phyloP scores from a whole-genome alignment of 257 asterid genomes.

The Ilex aquifolium region DNA sequence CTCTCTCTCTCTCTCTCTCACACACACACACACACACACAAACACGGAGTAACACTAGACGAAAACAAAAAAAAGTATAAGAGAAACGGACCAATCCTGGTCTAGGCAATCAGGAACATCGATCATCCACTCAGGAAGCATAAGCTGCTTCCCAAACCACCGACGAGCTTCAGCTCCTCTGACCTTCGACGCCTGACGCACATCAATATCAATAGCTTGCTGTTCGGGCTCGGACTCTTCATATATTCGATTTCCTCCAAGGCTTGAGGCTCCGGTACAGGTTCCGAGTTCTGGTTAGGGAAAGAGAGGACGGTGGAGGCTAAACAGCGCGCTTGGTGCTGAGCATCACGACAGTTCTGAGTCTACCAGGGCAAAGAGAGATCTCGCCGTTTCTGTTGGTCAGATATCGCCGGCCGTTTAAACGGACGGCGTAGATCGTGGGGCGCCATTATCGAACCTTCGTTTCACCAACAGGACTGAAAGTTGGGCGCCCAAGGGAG shows the following conservation, averaged over 20 bases:
- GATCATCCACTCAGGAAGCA: slow-evolving; percentile 98
- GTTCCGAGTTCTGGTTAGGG: background rate
- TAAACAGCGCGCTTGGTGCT: slow-evolving; percentile 75
- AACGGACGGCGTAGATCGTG: slow-evolving; percentile 79
- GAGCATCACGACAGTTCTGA: slow-evolving; percentile 79
- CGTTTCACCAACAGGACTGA: too few species aligned
- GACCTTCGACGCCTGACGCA: slow-evolving; percentile 56
- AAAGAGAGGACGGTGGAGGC: slow-evolving; percentile 59
- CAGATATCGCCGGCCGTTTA: slow-evolving; percentile 81
- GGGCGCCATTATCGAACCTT: slow-evolving; percentile 45
- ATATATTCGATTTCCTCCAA: slow-evolving; percentile 11
- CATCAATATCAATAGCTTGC: slow-evolving; percentile 28
- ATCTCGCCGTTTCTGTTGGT: slow-evolving; percentile 87
- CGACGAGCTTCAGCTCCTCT: slow-evolving; percentile 78
- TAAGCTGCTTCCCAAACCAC: slow-evolving; percentile 93
- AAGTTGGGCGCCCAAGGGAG: too few species aligned
- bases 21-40: slow-evolving; percentile 12
- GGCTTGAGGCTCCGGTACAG: background rate
- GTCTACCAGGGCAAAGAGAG: slow-evolving; percentile 71
- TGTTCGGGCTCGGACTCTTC: slow-evolving; percentile 20
- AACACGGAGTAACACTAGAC: too few species aligned
- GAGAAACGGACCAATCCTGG: slow-evolving; percentile 54
- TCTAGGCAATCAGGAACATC: slow-evolving; percentile 69
- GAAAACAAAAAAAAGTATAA: background rate
- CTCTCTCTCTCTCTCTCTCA: too few species aligned